Evolutionary conservation across 768 basidiomycete species (phyloP), one percentile per base, ranked within the genome.

Genomic region (Lactarius vividus): DNA sequence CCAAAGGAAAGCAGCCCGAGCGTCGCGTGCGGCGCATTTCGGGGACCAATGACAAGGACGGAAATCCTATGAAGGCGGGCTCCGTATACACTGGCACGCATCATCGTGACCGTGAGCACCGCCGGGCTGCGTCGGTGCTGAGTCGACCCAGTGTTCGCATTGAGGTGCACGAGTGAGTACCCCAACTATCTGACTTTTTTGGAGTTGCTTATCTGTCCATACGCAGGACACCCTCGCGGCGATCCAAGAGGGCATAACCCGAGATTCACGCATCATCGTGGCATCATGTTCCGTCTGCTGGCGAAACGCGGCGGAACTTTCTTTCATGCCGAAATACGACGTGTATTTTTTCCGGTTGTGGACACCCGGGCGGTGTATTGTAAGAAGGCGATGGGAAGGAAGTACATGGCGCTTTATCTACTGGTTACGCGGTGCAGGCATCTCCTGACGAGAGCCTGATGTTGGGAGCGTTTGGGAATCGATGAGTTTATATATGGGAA

Each of bases 81-180:
- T 67, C 64, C 4, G 64, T 58, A n/a, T 49, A 58, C 40, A 61
- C 64, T 3, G 57, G 57, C 57, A 67, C 64, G 23, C 67, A 66
- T 28, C 65, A 69, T 7, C 68, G 61, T 13, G 49, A 52, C 49
- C 49, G 61, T 23, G 49, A 52, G 23, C 49, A 52, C 44, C 60
- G 61, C 26, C 53, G 65, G 9, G 58, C 68, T 16, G 59, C 16
- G 33, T 69, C 68, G 18, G 58, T 54, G 18, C 65, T 69, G 18
- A 69, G 68, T 56, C 65, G 65, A 31, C 68, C 68, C 33, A 69
- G 68, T 33, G 68, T 69, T n/a, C 68, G 68, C 46, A 69, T 69
- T 13, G 68, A 69, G 52, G 59, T 69, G 13, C 65, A 69, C 39
- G 68, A 69, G 68, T 69, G 42, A 49, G 65, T 59, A 1, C 8